Base-by-base conservation (phyloP, 1,284 basidiomycete genomes). In the Marasmius sp. region DNA sequence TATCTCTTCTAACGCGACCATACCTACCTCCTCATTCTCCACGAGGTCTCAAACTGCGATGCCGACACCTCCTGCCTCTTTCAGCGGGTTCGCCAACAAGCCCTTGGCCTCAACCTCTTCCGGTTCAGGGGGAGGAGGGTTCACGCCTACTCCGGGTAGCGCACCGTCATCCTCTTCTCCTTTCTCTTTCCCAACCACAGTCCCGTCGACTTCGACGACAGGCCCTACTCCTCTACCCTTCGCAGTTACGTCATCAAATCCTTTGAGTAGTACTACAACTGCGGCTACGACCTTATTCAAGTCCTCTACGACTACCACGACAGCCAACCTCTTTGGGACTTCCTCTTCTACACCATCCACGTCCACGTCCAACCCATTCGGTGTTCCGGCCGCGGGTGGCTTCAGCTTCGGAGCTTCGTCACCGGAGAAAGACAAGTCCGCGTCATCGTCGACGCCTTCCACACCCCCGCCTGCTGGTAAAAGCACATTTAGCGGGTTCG, bases 1-100 rank as follows among this genome's bases (percentile, higher is more conserved):
- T 8, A n/a, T 45, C 9, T 57, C 66, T 37, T 59, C 66, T 59
- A 18, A 59, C 62, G 64, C 64, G 36, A 63, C 65, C 55, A 60
- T 64, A n/a, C 8, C 69, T 8, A 53, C 70, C 8, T 58, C 70
- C 34, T 36, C 70, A 36, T 20, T 47, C 41, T 43, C 41, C 45
- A 47, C 8, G 8, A 47, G 20, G 16, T 47, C 45, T 16, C 45
- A 66, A 50, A 63, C 75, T 38, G 48, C 72, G 11, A 79, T 84
- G 78, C 81, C 85, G 22, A 75, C 79, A 18, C 75, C 82, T 53
- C 74, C 77, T n/a, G 38, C 71, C 34, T 66, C 72, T 9, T 80
- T 81, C 60, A 65, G 69, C 48, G 70, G 70, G 8, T 74, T 74
- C 57, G 66, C 65, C 27, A 45, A 56, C n/a, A 38, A 67, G 16